Percentiles rank a stretch among this genome's conserved stretches.
Conservation (phyloP, 495 filamentous ascomycete genomes). For the Penicillium tannophilum region DNA sequence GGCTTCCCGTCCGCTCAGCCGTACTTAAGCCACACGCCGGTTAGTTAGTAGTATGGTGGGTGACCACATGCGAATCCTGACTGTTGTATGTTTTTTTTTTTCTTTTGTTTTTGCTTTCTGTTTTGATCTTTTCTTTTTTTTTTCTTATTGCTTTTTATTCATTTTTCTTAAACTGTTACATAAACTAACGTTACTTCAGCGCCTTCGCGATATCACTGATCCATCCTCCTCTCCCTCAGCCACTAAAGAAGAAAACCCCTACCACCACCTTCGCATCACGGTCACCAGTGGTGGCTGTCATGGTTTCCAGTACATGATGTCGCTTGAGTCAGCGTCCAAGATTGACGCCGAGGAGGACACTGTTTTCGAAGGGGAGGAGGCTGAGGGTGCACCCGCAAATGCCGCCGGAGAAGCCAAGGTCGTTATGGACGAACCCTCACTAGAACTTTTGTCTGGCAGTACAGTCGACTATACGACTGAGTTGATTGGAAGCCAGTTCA, state of each 20-base stretch:
- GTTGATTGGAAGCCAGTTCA: conserved; percentile 97
- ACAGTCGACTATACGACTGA: conserved; percentile 96
- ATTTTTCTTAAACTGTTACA: neutral
- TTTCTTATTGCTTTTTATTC: conserved; percentile 11
- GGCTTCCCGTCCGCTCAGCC: conserved; percentile 54
- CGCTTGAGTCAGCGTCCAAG: conserved; percentile 62
- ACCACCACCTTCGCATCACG: conserved; percentile 82
- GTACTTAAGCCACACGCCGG: conserved; percentile 55
- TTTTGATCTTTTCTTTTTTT: conserved; percentile 21
- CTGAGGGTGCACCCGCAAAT: conserved; percentile 30
- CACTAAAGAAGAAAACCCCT: conserved; percentile 72
- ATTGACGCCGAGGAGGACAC: conserved; percentile 77
- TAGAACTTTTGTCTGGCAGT: conserved; percentile 88
- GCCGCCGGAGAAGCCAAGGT: conserved; percentile 69
- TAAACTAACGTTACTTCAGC: conserved; percentile 43
- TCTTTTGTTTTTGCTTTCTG: conserved; percentile 17
- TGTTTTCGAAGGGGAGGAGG: conserved; percentile 48
- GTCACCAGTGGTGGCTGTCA: conserved; percentile 95
- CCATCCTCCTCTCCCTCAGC: conserved; percentile 44
- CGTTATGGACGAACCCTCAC: conserved; percentile 83
- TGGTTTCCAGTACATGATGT: conserved; percentile 97
- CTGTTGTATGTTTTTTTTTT: conserved; percentile 49
- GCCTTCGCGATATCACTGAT: conserved; percentile 64
- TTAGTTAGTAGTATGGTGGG: conserved; percentile 54
- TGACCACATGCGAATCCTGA: conserved; percentile 54